These are phyloP conservation scores for Arachnomyces sp. DNA, from an alignment of 2,329 filamentous ascomycete genomes.

Conservation along the genomic window DNA sequence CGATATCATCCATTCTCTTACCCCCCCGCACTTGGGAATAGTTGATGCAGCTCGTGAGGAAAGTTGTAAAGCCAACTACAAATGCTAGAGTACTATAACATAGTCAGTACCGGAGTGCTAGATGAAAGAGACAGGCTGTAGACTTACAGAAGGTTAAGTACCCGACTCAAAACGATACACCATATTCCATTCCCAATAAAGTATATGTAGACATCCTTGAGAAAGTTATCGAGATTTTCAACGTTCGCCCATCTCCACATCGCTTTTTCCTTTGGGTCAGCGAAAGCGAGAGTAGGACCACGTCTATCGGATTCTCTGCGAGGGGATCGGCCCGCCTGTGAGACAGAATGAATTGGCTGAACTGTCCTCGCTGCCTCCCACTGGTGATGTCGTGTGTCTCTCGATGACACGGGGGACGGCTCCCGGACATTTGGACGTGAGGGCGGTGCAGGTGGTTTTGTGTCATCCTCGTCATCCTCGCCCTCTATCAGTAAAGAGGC, in stretches of 20 bases:
- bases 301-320: constrained; percentile 22
- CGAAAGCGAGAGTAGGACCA: constrained; percentile 31
- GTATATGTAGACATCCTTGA: constrained; percentile 79
- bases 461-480: constrained; percentile 30
- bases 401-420: constrained; percentile 33
- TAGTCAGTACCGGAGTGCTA: constrained; percentile 1
- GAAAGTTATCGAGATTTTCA: constrained; percentile 79
- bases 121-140: neutral
- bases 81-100: constrained; percentile 66
- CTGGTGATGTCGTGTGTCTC: constrained; percentile 35
- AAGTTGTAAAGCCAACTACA: constrained; percentile 72
- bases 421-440: constrained; percentile 22
- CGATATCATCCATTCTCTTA: constrained; percentile 53
- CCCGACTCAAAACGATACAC: constrained; percentile 69
- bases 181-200: constrained; percentile 75
- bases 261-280: constrained; percentile 65
- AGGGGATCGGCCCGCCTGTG: constrained; percentile 14
- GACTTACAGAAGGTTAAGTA: constrained; percentile 64
- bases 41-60: constrained; percentile 78
- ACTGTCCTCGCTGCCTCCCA: constrained; percentile 44
- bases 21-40: constrained; percentile 64
- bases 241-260: constrained; percentile 93
- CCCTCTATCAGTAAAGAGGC: constrained; percentile 56
- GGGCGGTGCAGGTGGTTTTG: constrained; percentile 33
- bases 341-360: constrained; percentile 26